A percentile compares a stretch with the other conserved stretches of the same genome.
Conservation (phyloP, 73 alveolate species). For the Symbiodinium natans region DNA sequence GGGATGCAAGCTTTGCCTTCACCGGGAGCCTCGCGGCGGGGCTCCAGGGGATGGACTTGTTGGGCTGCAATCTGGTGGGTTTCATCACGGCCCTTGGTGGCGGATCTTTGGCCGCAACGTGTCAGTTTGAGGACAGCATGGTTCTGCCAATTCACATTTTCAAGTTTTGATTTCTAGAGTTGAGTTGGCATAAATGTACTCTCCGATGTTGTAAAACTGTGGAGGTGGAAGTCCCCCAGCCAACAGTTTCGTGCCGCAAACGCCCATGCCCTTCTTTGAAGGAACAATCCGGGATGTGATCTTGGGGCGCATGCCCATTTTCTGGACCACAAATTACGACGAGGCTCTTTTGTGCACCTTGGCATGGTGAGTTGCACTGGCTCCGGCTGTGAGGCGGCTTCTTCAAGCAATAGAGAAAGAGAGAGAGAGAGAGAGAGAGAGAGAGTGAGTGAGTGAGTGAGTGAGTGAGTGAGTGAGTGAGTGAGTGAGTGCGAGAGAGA, state of each 20-base stretch:
- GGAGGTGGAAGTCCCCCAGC: too few species aligned
- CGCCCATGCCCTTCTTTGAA: not conserved
- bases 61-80: slow-evolving; percentile 59
- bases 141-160: too few species aligned
- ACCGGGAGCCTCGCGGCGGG: slow-evolving; percentile 78
- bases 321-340: slow-evolving; percentile 57
- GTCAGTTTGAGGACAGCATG: too few species aligned
- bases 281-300: slow-evolving; percentile 62
- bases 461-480: too few species aligned
- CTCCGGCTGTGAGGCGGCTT: too few species aligned
- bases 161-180: too few species aligned
- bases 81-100: slow-evolving; percentile 74
- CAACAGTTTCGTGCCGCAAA: too few species aligned
- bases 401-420: not conserved
- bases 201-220: too few species aligned
- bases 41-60: slow-evolving; percentile 28
- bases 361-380: too few species aligned
- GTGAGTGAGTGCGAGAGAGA: too few species aligned
- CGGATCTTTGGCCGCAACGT: slow-evolving; percentile 5
- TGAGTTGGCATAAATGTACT: too few species aligned
- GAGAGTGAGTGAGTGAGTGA: too few species aligned
- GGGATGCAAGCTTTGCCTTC: slow-evolving; percentile 72
- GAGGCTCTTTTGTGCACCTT: slow-evolving; percentile 52
- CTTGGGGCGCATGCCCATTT: slow-evolving; percentile 74
- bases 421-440: not conserved